Conservation (phyloP, 768 basidiomycete genomes). For the Hericium erinaceus region DNA sequence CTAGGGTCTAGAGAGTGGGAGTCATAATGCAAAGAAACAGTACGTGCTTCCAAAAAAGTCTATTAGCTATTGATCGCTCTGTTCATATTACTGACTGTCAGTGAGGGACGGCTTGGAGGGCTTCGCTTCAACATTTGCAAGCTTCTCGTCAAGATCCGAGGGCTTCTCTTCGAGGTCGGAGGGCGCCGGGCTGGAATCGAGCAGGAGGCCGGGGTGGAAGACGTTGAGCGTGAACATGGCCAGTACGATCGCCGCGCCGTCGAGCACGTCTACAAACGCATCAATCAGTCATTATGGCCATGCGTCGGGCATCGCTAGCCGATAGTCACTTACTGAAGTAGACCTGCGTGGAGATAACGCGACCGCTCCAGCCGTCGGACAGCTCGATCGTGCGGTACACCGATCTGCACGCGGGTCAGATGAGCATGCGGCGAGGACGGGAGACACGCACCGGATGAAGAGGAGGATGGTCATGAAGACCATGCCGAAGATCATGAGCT, state of each 20-base stretch:
- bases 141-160: no score
- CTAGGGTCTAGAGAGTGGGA: no score
- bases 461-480: constrained; percentile 4
- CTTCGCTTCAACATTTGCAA: no score
- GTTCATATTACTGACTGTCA: no score
- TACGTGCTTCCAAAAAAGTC: no score
- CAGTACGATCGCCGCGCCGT: constrained; percentile 38
- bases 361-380: constrained; percentile 7
- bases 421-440: not conserved
- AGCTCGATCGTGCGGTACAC: constrained; percentile 10
- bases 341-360: constrained; percentile 6
- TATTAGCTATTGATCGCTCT: no score
- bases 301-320: not conserved
- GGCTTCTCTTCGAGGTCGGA: no score
- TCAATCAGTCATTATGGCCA: not conserved
- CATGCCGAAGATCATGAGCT: constrained; percentile 5
- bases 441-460: constrained; percentile 8
- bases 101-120: no score
- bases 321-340: constrained; percentile 1
- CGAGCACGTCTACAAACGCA: constrained; percentile 32
- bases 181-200: constrained; percentile 7
- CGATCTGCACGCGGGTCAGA: not conserved
- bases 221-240: constrained; percentile 38
- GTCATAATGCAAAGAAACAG: no score
- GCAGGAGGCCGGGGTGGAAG: constrained; percentile 34